These are phyloP conservation scores for Naganishia vaughanmartiniae DNA, from an alignment of 768 basidiomycete genomes.

Conservation along the genomic window DNA sequence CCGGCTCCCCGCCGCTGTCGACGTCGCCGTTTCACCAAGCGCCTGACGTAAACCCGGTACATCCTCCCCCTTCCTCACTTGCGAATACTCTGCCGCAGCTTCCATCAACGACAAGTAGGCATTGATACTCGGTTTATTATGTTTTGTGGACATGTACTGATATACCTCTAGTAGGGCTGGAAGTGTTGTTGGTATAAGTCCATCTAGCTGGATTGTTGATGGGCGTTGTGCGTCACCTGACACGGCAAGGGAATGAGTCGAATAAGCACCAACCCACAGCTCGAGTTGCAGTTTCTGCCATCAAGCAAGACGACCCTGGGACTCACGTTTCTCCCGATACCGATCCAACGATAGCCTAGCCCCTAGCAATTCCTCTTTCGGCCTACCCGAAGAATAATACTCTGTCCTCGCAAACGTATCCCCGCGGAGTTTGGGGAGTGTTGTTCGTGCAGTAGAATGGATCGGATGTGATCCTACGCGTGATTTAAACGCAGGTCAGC, in stretches of 20 bases:
- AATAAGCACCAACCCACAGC: too few relatives aligned
- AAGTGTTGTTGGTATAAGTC: slow-evolving; percentile 20
- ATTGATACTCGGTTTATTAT: slow-evolving; percentile 30
- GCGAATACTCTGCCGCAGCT: slow-evolving; percentile 36
- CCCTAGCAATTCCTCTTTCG: not conserved
- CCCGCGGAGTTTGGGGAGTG: not conserved
- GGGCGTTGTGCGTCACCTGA: not conserved
- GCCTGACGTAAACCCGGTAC: not conserved
- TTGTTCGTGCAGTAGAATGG: slow-evolving; percentile 26
- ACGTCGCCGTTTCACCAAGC: not conserved
- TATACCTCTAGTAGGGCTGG: slow-evolving; percentile 31
- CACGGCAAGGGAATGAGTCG: too few relatives aligned
- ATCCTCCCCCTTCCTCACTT: not conserved
- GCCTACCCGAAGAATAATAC: slow-evolving; percentile 7
- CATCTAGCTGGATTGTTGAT: not conserved
- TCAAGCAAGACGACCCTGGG: too few relatives aligned
- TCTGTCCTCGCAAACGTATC: slow-evolving; percentile 25
- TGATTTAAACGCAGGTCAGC: not conserved
- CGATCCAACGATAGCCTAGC: slow-evolving; percentile 15
- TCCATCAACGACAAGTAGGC: slow-evolving; percentile 38
- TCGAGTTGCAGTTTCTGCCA: too few relatives aligned
- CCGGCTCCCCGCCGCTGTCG: not conserved
- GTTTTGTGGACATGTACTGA: slow-evolving; percentile 22
- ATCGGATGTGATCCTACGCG: slow-evolving; percentile 27
- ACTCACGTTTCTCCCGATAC: slow-evolving; percentile 4